Evolutionary conservation across 225 moss, liverwort and hornwort genomes (phyloP), one percentile per base, ranked within the genome.

Genomic region (Sphagnum tenellum): DNA sequence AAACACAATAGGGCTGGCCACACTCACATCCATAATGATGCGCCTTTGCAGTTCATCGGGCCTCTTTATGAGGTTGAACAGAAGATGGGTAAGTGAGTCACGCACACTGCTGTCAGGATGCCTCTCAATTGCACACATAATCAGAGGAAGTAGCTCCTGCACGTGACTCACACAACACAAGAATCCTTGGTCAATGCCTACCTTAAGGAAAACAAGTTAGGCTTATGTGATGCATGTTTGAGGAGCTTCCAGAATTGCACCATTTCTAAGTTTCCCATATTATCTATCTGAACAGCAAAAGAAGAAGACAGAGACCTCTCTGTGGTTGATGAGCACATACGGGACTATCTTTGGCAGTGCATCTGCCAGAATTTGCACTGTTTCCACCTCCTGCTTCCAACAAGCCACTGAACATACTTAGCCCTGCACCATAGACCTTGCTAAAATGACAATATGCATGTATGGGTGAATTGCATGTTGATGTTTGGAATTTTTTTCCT

Each of bases 81-180:
- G 87, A 56, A 83, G 86, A 70, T 98, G 93, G 1, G 96, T 98
- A 52, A 98, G 92, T 12, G 84, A 82, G 79, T 98, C 96, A 73
- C 93, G 88, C 3, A 93, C 90, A 68, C 61, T 69, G 60, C 90
- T 81, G 57, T 90, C 89, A 50, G 90, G 89, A 69, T 93, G 90
- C 64, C 90, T 87, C 83, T 98, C 90, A 66, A 93, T 98, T 46
- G 92, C 96, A 79, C 96, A 98, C 79, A 98, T 98, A 45, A 98
- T 93, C 45, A 98, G 93, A 8, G 96, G 96, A 14, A 98, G 71
- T 70, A 98, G 80, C 82, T 98, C 96, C 82, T 90, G 71, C 72
- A 79, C 14, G 47, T 45, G 49, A 51, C 50, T 5, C 50, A 9
- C 61, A 9, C 8, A 8, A 29, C 44, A 13, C 8, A 52, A 12